These are phyloP conservation scores for Lunasporangiospora selenospora DNA, from an alignment of 192 early-diverging fungal genomes.

Conservation along the genomic window DNA sequence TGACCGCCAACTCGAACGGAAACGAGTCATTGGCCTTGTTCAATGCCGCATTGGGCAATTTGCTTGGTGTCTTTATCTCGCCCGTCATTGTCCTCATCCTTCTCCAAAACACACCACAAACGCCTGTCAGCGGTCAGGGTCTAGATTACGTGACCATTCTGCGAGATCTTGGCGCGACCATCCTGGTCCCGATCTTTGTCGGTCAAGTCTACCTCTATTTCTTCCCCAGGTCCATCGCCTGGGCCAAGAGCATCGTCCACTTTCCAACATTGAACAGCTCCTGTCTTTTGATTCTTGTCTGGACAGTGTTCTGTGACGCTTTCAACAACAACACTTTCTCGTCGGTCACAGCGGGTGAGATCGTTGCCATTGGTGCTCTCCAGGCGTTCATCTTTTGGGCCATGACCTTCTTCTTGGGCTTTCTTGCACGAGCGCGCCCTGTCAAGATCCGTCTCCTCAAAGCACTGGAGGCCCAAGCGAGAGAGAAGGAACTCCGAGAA, in stretches of 20 bases:
- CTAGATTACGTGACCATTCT: slow-evolving; percentile 61
- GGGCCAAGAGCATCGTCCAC: slow-evolving; percentile 55
- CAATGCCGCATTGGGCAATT: slow-evolving; percentile 75
- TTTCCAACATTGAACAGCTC: slow-evolving; percentile 62
- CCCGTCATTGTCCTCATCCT: slow-evolving; percentile 36
- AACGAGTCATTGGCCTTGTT: slow-evolving; percentile 71
- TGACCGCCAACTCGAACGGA: slow-evolving; percentile 74
- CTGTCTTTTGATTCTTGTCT: slow-evolving; percentile 69
- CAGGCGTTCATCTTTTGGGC: slow-evolving; percentile 57
- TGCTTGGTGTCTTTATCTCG: slow-evolving; percentile 58
- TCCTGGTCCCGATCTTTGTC: slow-evolving; percentile 66
- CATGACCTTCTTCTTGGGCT: slow-evolving; percentile 58
- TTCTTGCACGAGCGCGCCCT: slow-evolving; percentile 51
- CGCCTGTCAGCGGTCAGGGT: slow-evolving; percentile 32
- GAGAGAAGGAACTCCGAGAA: slow-evolving; percentile 10
- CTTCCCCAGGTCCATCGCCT: slow-evolving; percentile 53
- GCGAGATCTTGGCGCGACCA: slow-evolving; percentile 63
- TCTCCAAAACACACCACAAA: slow-evolving; percentile 6
- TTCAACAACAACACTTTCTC: slow-evolving; percentile 61
- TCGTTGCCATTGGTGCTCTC: slow-evolving; percentile 61
- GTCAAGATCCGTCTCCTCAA: slow-evolving; percentile 44
- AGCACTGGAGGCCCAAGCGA: slow-evolving; percentile 24
- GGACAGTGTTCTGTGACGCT: slow-evolving; percentile 78
- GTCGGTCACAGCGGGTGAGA: slow-evolving; percentile 52
- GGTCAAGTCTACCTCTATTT: slow-evolving; percentile 64